Evolutionary conservation across 768 basidiomycete genomes (phyloP), one percentile per base, ranked within the genome.

Genomic region (Tricholoma terreum): DNA sequence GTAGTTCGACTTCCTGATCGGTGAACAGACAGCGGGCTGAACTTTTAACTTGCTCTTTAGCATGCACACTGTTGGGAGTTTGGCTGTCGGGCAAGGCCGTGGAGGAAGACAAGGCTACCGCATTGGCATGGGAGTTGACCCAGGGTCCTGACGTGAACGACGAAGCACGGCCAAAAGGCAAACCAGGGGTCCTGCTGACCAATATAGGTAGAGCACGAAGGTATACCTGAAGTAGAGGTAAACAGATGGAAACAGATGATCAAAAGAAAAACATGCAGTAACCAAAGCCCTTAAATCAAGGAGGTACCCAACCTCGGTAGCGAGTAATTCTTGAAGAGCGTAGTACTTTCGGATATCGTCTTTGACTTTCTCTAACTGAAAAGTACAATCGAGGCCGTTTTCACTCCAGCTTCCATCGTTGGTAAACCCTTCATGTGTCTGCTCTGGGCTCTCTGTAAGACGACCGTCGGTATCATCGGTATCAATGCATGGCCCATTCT

Each of bases 241-340:
- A 50, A 40, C 7, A 48, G 62, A 33, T 31, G 14, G 50, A 6
- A 19, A 52, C 1, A 52, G 24, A 45, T 14, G 9, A 27, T 27
- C 24, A 54, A 34, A 49, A 56, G 50, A 53, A 58, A 58, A 12
- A 72, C 81, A 58, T 68, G 92, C 93, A 61, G 81, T 79, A 55
- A 93, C 89, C 43, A 98, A 79, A 8, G 81, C 81, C 58, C 85
- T 82, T 64, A 98, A 72, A 71, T 95, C 93, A 52, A 79, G 69
- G 8, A 94, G 79, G 69, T 98, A 98, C 6, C 84, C 84, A 17
- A 84, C 76, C 75, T 98, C 96, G 0, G 94, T 95, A 56, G 83
- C 77, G 22, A 98, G 79, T 38, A 98, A 76, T 72, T 98, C 96
- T 61, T 84, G 78, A 50, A 98, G 80, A 6, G 92, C 89, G 65